A percentile compares a stretch with the other conserved stretches of the same genome.
These are phyloP conservation scores for Lactarius indigo DNA, from an alignment of 768 basidiomycete genomes.

Conservation along the genomic window DNA sequence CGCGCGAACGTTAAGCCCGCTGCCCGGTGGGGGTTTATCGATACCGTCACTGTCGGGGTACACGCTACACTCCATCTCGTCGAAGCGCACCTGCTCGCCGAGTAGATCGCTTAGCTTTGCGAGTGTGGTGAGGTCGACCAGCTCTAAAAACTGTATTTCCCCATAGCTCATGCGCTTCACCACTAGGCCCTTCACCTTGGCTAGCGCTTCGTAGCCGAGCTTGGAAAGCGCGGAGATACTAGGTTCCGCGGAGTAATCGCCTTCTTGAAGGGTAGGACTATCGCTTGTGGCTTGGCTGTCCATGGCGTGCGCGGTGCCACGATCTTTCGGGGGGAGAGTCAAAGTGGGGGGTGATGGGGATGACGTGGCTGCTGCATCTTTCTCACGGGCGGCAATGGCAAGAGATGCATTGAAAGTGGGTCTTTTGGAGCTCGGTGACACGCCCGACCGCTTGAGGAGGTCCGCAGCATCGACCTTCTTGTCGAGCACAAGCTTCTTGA, in stretches of 20 bases:
- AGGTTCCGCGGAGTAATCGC: constrained; percentile 91
- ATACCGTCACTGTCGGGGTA: constrained; percentile 88
- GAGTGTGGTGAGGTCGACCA: constrained; percentile 82
- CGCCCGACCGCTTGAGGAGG: constrained; percentile 43
- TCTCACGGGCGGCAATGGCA: constrained; percentile 71
- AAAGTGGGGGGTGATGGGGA: constrained; percentile 15
- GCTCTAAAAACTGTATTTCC: constrained; percentile 74
- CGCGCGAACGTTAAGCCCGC: constrained; percentile 87
- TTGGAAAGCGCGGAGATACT: constrained; percentile 68
- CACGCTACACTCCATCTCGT: constrained; percentile 88
- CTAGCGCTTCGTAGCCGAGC: constrained; percentile 68
- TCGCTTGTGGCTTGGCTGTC: constrained; percentile 9
- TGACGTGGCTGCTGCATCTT: constrained; percentile 45
- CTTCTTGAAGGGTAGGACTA: constrained; percentile 47
- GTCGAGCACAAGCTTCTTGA: constrained; percentile 89
- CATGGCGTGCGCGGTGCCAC: constrained; percentile 26
- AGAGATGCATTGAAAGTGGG: constrained; percentile 73
- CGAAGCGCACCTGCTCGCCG: constrained; percentile 85
- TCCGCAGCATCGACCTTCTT: constrained; percentile 77
- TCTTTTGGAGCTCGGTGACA: constrained; percentile 36
- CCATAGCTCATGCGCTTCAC: constrained; percentile 94
- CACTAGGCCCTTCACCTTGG: constrained; percentile 67
- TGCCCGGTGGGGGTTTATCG: constrained; percentile 78
- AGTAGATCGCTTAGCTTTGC: constrained; percentile 75
- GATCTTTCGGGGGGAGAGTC: constrained; percentile 34